These are phyloP conservation scores for Claviceps fusiformis DNA, from an alignment of 2,329 filamentous ascomycete genomes.

Conservation along the genomic window DNA sequence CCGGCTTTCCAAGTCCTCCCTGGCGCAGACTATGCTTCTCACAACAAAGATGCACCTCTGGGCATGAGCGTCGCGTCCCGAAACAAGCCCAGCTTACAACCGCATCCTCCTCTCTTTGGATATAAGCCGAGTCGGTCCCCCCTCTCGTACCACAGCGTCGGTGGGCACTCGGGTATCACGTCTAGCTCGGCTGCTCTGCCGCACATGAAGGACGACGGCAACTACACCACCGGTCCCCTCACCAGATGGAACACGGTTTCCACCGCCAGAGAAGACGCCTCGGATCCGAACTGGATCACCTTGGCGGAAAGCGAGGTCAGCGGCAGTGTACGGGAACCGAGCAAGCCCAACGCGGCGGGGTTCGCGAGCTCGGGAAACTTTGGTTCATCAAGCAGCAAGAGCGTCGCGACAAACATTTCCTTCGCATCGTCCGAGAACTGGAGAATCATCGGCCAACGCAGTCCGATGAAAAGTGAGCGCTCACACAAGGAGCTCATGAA, in stretches of 20 bases:
- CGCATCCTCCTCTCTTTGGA: conserved; percentile 1
- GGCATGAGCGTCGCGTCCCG: conserved; percentile 17
- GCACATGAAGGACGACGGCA: conserved; percentile 1
- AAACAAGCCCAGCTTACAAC: conserved; percentile 13
- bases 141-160: conserved; percentile 11
- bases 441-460: conserved; percentile 14
- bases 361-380: conserved; percentile 9
- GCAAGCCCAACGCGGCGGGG: conserved; percentile 10
- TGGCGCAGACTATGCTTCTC: conserved; percentile 15
- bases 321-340: conserved; percentile 13
- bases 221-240: background rate
- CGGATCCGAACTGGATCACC: conserved; percentile 10
- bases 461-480: conserved; percentile 15
- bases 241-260: conserved; percentile 6
- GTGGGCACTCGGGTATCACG: conserved; percentile 16
- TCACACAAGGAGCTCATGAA: conserved; percentile 22
- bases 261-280: conserved; percentile 1
- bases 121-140: conserved; percentile 7
- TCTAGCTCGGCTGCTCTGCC: conserved; percentile 22
- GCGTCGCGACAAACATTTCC: conserved; percentile 16
- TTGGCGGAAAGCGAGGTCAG: conserved; percentile 11
- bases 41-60: conserved; percentile 9
- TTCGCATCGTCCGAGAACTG: conserved; percentile 26
- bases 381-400: conserved; percentile 9
- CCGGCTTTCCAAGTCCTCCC: conserved; percentile 20